Percentiles rank a stretch among this genome's conserved stretches.
Evolutionary conservation across 805 yeast genomes (phyloP).

Genomic region (Candida odintsovae): DNA sequence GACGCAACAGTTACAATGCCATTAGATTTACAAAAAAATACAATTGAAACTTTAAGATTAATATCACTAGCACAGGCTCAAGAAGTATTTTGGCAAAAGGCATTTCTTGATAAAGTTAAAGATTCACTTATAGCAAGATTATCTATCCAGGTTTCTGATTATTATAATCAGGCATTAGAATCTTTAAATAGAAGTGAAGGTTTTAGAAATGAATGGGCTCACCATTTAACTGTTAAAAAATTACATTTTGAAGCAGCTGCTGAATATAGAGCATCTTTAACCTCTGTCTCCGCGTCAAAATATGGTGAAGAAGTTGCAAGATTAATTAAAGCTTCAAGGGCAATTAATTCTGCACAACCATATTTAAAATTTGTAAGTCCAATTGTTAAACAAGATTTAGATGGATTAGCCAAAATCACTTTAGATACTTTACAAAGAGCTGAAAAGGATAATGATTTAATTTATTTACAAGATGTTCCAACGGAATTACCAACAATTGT

Average conservation of each 20-base stretch:
- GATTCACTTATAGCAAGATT: slow-evolving; percentile 59
- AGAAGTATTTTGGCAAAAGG: slow-evolving; percentile 78
- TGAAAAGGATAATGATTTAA: slow-evolving; percentile 76
- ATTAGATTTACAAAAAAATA: slow-evolving; percentile 44
- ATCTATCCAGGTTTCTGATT: slow-evolving; percentile 55
- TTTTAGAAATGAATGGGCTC: slow-evolving; percentile 58
- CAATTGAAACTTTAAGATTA: slow-evolving; percentile 43
- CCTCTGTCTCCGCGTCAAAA: slow-evolving; percentile 39
- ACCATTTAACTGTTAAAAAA: slow-evolving; percentile 52
- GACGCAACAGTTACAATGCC: slow-evolving; percentile 24
- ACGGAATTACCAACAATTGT: slow-evolving; percentile 35
- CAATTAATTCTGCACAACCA: slow-evolving; percentile 32
- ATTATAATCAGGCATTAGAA: slow-evolving; percentile 42
- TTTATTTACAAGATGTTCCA: slow-evolving; percentile 68
- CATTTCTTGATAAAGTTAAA: slow-evolving; percentile 43
- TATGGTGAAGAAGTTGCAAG: slow-evolving; percentile 71
- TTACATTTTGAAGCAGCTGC: slow-evolving; percentile 70
- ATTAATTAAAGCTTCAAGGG: slow-evolving; percentile 37
- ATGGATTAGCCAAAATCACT: slow-evolving; percentile 42
- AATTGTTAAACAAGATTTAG: slow-evolving; percentile 44
- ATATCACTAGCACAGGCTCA: slow-evolving; percentile 81
- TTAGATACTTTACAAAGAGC: slow-evolving; percentile 43
- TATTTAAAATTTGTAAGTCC: slow-evolving; percentile 36
- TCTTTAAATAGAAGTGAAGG: slow-evolving; percentile 43
- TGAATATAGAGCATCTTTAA: slow-evolving; percentile 52